A percentile compares a stretch with the other conserved stretches of the same genome.
phyloP scores from a whole-genome alignment of 164 flowering plant species.

The Vitis amurensis region DNA sequence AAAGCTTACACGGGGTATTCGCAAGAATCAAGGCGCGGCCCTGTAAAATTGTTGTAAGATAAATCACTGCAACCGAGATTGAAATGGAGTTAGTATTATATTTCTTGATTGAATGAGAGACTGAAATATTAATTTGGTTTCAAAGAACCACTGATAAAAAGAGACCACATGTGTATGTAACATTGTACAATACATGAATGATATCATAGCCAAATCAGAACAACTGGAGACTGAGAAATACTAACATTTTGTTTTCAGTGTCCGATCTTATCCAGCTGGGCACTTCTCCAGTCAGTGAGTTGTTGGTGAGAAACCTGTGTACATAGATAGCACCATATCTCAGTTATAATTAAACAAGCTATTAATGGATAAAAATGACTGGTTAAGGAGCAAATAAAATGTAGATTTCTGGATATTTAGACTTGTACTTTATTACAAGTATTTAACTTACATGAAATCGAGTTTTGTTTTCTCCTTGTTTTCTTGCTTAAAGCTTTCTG shows the following conservation, averaged over 20 bases:
- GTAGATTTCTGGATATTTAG: no score
- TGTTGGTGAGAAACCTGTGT: constrained; percentile 67
- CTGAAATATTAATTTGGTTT: no score
- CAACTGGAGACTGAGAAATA: constrained; percentile 7
- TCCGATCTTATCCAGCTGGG: constrained; percentile 42
- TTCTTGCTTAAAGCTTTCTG: constrained; percentile 17
- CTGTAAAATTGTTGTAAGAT: constrained; percentile 73
- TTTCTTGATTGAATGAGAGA: background rate
- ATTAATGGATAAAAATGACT: background rate
- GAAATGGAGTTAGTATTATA: background rate
- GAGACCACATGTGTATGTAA: background rate
- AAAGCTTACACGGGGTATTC: no score
- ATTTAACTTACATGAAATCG: constrained; percentile 33
- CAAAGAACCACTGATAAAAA: background rate
- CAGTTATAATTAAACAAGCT: background rate
- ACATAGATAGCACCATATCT: constrained; percentile 1
- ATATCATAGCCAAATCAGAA: no score
- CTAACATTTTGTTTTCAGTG: constrained; percentile 43
- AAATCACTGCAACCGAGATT: constrained; percentile 58
- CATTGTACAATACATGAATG: no score
- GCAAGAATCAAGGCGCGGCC: background rate
- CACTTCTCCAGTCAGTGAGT: constrained; percentile 58
- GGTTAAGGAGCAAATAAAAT: no score
- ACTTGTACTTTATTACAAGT: background rate
- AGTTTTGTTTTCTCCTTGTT: background rate